Evolutionary conservation across 148 eudicot genomes (phyloP).

Genomic region (Salicornia ramosissima): DNA sequence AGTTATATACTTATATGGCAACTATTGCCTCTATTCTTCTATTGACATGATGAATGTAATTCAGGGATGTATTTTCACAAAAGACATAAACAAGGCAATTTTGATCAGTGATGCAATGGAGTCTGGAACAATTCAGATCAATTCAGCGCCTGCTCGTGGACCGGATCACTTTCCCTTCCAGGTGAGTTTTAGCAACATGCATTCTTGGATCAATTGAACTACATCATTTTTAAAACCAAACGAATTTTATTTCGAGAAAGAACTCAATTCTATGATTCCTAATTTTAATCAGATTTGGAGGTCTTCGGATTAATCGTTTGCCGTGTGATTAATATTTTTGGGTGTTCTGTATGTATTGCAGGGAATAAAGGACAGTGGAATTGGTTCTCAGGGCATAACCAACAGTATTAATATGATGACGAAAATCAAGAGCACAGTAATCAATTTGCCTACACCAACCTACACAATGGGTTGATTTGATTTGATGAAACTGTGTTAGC

Average conservation of each 20-base stretch:
- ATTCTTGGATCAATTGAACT: no score
- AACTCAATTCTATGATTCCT: no score
- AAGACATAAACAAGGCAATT: conserved; percentile 92
- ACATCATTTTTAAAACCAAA: no score
- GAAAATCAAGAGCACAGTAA: conserved; percentile 91
- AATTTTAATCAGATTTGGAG: no score
- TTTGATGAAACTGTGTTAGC: background rate
- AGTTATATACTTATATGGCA: background rate
- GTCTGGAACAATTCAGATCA: conserved; percentile 91
- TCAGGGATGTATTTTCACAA: conserved; percentile 91
- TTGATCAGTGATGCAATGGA: conserved; percentile 98
- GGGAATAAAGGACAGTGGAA: conserved; percentile 98
- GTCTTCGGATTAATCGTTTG: background rate
- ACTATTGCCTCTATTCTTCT: background rate
- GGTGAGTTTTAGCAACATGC: no score
- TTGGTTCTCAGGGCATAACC: conserved; percentile 93
- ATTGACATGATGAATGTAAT: background rate
- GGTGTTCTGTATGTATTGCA: conserved; percentile 30
- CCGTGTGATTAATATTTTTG: background rate
- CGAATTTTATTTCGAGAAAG: no score
- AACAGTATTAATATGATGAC: conserved; percentile 98
- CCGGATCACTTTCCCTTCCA: conserved; percentile 99
- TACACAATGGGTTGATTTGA: conserved; percentile 87
- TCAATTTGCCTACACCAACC: conserved; percentile 84
- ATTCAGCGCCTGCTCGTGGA: conserved; percentile 98